phyloP scores from a whole-genome alignment of 768 basidiomycete species.

The Russula vinacea region DNA sequence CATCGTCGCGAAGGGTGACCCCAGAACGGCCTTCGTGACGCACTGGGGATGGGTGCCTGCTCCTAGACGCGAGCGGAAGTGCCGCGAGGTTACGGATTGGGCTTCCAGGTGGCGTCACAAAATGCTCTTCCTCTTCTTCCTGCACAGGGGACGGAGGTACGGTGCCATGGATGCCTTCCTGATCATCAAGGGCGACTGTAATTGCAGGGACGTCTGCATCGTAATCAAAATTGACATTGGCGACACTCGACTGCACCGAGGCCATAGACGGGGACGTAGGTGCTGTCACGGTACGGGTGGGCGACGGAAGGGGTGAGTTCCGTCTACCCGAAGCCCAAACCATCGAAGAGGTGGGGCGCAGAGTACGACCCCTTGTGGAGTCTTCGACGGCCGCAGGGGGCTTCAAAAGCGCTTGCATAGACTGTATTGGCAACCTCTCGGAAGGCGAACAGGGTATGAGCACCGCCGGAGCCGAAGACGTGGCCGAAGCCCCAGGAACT shows the following conservation, averaged over 20 bases:
- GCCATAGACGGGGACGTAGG: constrained; percentile 18
- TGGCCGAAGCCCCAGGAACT: constrained; percentile 1
- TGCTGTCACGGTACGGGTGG: constrained; percentile 14
- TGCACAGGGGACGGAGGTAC: constrained; percentile 21
- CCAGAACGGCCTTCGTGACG: constrained; percentile 20
- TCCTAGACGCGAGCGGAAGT: constrained; percentile 7
- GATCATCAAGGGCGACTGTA: constrained; percentile 3
- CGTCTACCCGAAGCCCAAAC: constrained; percentile 16
- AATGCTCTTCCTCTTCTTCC: constrained; percentile 26
- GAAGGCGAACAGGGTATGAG: not conserved
- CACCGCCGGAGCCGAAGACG: not conserved
- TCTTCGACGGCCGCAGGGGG: not conserved
- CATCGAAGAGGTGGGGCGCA: constrained; percentile 20
- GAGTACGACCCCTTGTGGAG: constrained; percentile 18
- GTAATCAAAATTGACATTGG: constrained; percentile 8
- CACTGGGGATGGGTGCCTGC: constrained; percentile 24
- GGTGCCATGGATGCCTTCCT: not conserved
- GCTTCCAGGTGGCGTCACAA: constrained; percentile 26
- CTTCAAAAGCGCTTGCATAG: not conserved
- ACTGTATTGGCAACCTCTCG: not conserved
- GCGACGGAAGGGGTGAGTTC: constrained; percentile 19
- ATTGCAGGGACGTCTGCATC: not conserved
- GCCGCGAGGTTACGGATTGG: constrained; percentile 15
- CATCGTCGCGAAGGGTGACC: constrained; percentile 23
- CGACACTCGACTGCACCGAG: constrained; percentile 14